A percentile compares a stretch with the other conserved stretches of the same genome.
Conservation (phyloP, 495 filamentous ascomycete genomes). For the Aspergillus nidulans region DNA sequence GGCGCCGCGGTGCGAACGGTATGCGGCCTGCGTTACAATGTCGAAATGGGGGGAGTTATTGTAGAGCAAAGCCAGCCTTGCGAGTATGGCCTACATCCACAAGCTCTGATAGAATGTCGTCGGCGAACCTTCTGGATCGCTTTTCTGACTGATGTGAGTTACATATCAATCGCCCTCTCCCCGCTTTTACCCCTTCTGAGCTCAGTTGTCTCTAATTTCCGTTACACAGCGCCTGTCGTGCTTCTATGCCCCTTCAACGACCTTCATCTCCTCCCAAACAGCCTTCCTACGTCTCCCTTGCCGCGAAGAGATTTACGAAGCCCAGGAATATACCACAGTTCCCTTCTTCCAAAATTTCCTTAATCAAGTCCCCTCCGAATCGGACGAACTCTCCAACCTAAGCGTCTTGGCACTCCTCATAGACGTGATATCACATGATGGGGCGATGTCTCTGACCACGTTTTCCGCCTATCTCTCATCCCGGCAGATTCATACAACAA, state of each 20-base stretch:
- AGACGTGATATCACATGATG: conserved; percentile 57
- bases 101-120: conserved; percentile 59
- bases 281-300: conserved; percentile 61
- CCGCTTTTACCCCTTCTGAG: no score
- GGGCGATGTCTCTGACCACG: conserved; percentile 57
- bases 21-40: conserved; percentile 52
- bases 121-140: conserved; percentile 65
- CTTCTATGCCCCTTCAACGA: conserved; percentile 45
- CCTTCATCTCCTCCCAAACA: conserved; percentile 46
- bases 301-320: conserved; percentile 53
- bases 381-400: conserved; percentile 30
- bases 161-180: background rate
- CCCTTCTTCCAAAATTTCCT: conserved; percentile 54
- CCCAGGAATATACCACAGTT: conserved; percentile 44
- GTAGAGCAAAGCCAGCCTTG: conserved; percentile 38
- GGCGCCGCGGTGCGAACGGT: conserved; percentile 57
- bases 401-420: conserved; percentile 59
- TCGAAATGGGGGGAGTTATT: conserved; percentile 53
- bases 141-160: conserved; percentile 57
- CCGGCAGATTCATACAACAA: conserved; percentile 36
- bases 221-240: conserved; percentile 50
- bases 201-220: background rate
- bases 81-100: conserved; percentile 54
- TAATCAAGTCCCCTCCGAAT: conserved; percentile 24
- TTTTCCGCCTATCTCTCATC: conserved; percentile 51